Conservation (phyloP, 495 filamentous ascomycete genomes). For the Hyaloscypha hepaticicola region DNA sequence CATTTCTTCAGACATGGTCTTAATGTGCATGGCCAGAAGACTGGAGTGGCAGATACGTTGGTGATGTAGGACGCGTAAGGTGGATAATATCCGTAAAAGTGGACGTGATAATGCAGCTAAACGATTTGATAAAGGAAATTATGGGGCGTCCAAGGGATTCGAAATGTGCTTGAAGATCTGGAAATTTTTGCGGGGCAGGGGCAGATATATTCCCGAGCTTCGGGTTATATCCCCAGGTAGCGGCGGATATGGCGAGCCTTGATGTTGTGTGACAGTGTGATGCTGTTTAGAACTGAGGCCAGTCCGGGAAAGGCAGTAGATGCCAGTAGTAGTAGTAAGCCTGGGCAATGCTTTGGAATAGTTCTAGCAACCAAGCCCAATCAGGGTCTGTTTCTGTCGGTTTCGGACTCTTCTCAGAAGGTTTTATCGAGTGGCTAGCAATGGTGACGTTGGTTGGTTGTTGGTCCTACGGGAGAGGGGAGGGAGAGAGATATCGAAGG, state of each 20-base stretch:
- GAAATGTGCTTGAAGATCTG: neutral
- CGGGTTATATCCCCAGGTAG: neutral
- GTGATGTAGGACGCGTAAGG: constrained; percentile 5
- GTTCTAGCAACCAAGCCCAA: neutral
- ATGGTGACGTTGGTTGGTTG: too few species aligned
- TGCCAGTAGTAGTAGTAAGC: neutral
- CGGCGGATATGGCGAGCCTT: neutral
- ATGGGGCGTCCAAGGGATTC: constrained; percentile 1
- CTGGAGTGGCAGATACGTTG: constrained; percentile 1
- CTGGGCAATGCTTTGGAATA: neutral
- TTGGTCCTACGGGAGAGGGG: too few species aligned
- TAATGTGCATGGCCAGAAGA: neutral
- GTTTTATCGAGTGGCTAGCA: neutral
- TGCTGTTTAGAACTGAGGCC: neutral
- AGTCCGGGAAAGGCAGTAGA: neutral
- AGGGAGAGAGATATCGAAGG: too few species aligned
- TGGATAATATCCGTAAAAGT: constrained; percentile 7
- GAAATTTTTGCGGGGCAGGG: constrained; percentile 11
- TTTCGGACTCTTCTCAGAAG: neutral
- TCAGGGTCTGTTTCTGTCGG: neutral
- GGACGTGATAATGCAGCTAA: constrained; percentile 1
- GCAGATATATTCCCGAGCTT: constrained; percentile 9
- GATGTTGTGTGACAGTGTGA: neutral
- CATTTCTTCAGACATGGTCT: constrained; percentile 20
- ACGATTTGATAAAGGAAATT: neutral